These are phyloP conservation scores for Themeda triandra DNA, from an alignment of 176 grass and related monocot species.

Conservation along the genomic window DNA sequence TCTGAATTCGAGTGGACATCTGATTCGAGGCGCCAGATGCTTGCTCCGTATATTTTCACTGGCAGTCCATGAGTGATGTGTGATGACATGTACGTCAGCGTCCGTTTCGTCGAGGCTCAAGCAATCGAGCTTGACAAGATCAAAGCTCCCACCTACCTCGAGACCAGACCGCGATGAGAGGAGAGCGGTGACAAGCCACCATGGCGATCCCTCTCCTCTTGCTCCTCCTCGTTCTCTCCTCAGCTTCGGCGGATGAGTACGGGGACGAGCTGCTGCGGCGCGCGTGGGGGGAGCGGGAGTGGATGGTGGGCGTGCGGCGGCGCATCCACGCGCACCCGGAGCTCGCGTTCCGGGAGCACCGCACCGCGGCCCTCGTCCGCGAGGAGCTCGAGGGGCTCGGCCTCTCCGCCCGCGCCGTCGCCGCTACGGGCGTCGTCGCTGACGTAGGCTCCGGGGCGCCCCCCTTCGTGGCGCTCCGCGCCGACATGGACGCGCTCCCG, in stretches of 20 bases:
- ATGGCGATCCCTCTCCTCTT: conserved; percentile 24
- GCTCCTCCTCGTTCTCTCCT: conserved; percentile 5
- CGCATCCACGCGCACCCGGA: conserved; percentile 85
- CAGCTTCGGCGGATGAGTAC: conserved; percentile 32
- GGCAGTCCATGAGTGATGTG: neutral
- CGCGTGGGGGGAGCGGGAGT: conserved; percentile 54
- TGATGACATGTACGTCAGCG: neutral
- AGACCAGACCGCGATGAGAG: neutral
- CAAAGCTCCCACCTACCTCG: neutral
- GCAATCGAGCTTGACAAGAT: neutral
- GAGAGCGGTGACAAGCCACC: neutral
- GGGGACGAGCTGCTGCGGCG: conserved; percentile 54
- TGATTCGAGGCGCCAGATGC: neutral
- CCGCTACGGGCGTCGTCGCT: conserved; percentile 64
- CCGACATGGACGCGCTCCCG: conserved; percentile 95
- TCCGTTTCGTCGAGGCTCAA: neutral
- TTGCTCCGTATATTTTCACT: neutral
- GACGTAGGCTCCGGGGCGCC: conserved; percentile 64
- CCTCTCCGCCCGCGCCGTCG: conserved; percentile 46
- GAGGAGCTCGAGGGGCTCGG: conserved; percentile 66
- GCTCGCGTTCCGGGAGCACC: conserved; percentile 76
- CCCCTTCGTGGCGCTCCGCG: conserved; percentile 83
- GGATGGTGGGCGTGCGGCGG: conserved; percentile 67
- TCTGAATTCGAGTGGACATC: neutral
- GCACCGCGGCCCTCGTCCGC: conserved; percentile 77